These are phyloP conservation scores for Colletotrichum kahawae DNA, from an alignment of 2,329 filamentous ascomycete genomes.

Conservation along the genomic window DNA sequence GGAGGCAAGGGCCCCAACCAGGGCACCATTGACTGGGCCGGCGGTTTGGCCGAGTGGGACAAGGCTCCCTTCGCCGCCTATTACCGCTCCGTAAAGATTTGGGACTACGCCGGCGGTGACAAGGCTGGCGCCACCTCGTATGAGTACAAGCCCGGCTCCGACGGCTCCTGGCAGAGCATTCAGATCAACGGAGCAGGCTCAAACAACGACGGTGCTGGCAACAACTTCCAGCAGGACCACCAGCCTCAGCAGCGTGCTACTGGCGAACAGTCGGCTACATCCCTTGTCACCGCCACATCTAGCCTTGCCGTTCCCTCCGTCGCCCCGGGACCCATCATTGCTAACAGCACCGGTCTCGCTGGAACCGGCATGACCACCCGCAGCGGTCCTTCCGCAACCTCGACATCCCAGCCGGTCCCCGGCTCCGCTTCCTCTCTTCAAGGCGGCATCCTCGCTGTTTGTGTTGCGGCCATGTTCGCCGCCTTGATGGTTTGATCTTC, in stretches of 20 bases:
- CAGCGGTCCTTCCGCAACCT: conserved; percentile 32
- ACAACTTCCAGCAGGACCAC: neutral
- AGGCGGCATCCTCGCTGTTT: neutral
- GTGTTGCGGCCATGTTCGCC: conserved; percentile 5
- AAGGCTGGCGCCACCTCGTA: conserved; percentile 29
- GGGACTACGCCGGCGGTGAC: conserved; percentile 35
- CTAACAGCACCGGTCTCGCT: neutral
- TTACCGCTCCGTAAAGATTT: conserved; percentile 30
- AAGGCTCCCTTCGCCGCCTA: conserved; percentile 29
- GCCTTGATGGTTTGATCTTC: conserved; percentile 6
- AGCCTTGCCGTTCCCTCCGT: conserved; percentile 36
- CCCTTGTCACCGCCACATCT: conserved; percentile 15
- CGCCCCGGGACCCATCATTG: neutral
- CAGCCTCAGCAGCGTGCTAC: neutral
- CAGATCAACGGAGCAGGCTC: conserved; percentile 32
- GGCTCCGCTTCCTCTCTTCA: neutral
- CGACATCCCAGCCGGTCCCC: neutral
- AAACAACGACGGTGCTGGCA: conserved; percentile 8
- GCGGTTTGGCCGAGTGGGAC: conserved; percentile 50
- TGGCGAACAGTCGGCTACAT: neutral
- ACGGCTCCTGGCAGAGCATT: conserved; percentile 32
- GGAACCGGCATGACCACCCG: conserved; percentile 24
- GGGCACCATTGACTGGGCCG: conserved; percentile 72
- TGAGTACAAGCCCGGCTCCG: conserved; percentile 29
- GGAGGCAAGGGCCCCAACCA: conserved; percentile 51